Evolutionary conservation across 805 yeast species (phyloP).

Genomic region (Kluyveromyces dobzhanskii): DNA sequence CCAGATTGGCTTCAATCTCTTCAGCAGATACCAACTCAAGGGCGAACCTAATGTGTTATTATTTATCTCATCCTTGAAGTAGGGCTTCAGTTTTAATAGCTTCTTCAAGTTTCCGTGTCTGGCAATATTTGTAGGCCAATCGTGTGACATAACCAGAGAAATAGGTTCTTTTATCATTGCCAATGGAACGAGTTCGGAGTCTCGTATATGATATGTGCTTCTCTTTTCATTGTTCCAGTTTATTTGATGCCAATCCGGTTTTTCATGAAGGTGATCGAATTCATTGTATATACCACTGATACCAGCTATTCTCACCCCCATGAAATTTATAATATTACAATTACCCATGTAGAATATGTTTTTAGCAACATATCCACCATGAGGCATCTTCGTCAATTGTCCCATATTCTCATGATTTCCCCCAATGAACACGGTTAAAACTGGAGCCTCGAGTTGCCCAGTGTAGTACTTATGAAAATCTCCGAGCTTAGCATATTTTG

Average conservation of each 20-base stretch:
- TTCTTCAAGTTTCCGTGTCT: slow-evolving; percentile 47
- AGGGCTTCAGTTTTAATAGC: slow-evolving; percentile 54
- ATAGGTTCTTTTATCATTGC: slow-evolving; percentile 30
- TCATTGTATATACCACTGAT: slow-evolving; percentile 78
- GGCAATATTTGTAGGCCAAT: slow-evolving; percentile 86
- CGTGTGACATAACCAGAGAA: slow-evolving; percentile 71
- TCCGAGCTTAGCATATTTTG: slow-evolving; percentile 64
- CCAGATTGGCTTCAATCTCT: slow-evolving; percentile 46
- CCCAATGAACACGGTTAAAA: slow-evolving; percentile 76
- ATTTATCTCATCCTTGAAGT: slow-evolving; percentile 55
- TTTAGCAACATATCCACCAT: slow-evolving; percentile 93
- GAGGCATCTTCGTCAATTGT: slow-evolving; percentile 59
- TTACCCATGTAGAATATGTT: slow-evolving; percentile 80
- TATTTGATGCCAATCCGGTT: slow-evolving; percentile 34
- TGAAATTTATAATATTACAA: slow-evolving; percentile 62
- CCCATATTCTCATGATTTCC: slow-evolving; percentile 93
- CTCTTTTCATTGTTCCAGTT: slow-evolving; percentile 19
- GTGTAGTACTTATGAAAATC: slow-evolving; percentile 70
- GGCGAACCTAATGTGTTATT: slow-evolving; percentile 65
- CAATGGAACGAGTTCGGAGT: slow-evolving; percentile 49
- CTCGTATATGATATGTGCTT: slow-evolving; percentile 53
- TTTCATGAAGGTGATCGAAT: slow-evolving; percentile 32
- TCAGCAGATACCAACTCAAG: slow-evolving; percentile 46
- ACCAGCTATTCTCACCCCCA: slow-evolving; percentile 73
- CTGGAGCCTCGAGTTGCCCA: slow-evolving; percentile 55